Evolutionary conservation across 1,284 basidiomycete genomes (phyloP), one percentile per base, ranked within the genome.

Genomic region (Naganishia albida): DNA sequence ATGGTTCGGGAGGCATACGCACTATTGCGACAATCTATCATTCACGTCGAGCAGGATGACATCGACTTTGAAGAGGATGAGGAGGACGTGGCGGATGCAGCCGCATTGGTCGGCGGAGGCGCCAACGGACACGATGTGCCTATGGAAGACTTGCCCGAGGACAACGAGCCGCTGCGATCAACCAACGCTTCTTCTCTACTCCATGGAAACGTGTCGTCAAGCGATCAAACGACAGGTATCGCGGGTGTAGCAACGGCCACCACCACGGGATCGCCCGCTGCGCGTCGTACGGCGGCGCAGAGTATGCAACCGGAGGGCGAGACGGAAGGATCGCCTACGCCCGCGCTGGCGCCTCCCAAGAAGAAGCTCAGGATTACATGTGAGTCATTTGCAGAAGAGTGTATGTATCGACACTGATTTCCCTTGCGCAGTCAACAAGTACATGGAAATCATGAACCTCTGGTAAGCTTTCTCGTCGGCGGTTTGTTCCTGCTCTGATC

Each of bases 11-110:
- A 99, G 80, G 95, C 96, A 1, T 98, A 92, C 80, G 88, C 86
- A 30, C 87, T 99, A 15, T 83, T 99, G 23, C 87, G 91, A 42
- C 93, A 98, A 78, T 98, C 94, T 2, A 99, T 99, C 80, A 98
- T 99, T 73, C 96, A 99, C 74, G 95, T 99, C 69, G 96, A 99
- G 77, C 93, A 98, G 79, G 96, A 99, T 75, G 95, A 99, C 73
- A 89, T 99, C 74, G 92, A 94, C 75, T 91, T 99, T 74, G 95
- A 98, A 74, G 93, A 96, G 69, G 93, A 85, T 1, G 84, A 84
- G 64, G 86, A 83, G 44, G 84, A 85, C 67, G 82, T 82, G 7
- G 69, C 60, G 40, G 83, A 85, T 38, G 83, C 83, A 38, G 85
- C 81, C 62, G 76, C 69, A 67, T 54, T 81, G 83, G 68, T 53